Conservation (phyloP, 805 yeast species). For the Sugiyamaella marilandica region DNA sequence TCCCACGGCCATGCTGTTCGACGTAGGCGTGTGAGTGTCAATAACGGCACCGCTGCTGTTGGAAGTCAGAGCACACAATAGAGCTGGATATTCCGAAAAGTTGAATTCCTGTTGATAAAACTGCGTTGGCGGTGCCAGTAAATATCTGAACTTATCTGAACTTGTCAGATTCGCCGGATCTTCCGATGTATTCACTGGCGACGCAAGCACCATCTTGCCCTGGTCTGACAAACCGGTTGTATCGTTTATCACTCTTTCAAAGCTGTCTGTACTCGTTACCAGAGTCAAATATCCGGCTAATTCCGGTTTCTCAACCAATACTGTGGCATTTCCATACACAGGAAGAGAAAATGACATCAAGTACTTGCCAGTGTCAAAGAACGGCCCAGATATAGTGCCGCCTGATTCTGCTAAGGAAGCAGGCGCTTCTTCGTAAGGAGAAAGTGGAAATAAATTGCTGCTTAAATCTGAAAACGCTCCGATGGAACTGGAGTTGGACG, state of each 20-base stretch:
- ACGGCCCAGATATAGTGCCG: conserved; percentile 67
- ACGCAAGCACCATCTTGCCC: conserved; percentile 22
- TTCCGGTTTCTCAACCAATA: conserved; percentile 51
- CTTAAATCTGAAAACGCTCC: conserved; percentile 31
- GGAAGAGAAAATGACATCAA: conserved; percentile 76
- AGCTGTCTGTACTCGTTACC: conserved; percentile 43
- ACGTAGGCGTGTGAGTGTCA: conserved; percentile 36
- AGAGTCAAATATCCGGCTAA: conserved; percentile 70
- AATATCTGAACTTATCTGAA: conserved; percentile 17
- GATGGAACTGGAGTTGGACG: conserved; percentile 21
- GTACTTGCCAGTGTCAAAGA: conserved; percentile 40
- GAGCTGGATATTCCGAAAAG: conserved; percentile 28
- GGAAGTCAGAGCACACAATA: conserved; percentile 33
- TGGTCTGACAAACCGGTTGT: conserved; percentile 37
- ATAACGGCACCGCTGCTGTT: conserved; percentile 43
- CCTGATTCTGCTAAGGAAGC: conserved; percentile 38
- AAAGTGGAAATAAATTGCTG: conserved; percentile 45
- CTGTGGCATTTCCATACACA: conserved; percentile 66
- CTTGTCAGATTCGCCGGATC: conserved; percentile 23
- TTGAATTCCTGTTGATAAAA: conserved; percentile 15
- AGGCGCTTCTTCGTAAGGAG: conserved; percentile 43
- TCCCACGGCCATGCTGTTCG: conserved; percentile 50
- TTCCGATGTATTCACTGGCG: conserved; percentile 12
- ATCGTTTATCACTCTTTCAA: conserved; percentile 39
- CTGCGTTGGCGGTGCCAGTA: conserved; percentile 32